A percentile compares a stretch with the other conserved stretches of the same genome.
These are phyloP conservation scores for Colletotrichum sp. DNA, from an alignment of 2,329 filamentous ascomycete species.

Conservation along the genomic window DNA sequence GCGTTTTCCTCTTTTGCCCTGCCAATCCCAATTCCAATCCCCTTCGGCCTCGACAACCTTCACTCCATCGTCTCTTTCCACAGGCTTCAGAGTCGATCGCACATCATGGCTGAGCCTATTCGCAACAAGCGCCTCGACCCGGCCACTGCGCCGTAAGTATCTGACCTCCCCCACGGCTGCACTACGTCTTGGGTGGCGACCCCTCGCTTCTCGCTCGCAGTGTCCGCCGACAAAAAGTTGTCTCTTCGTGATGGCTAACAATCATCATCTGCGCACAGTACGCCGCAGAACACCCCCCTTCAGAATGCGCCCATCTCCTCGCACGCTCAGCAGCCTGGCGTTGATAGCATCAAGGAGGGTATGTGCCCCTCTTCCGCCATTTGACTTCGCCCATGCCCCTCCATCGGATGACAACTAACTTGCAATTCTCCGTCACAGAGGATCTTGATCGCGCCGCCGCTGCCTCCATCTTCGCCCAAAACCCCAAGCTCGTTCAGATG, in stretches of 20 bases:
- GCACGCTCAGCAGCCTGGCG: constrained; percentile 92
- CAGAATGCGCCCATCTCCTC: constrained; percentile 97
- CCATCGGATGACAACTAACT: constrained; percentile 25
- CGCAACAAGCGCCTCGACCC: constrained; percentile 65
- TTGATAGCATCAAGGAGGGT: constrained; percentile 98
- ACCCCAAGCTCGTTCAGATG: constrained; percentile 94
- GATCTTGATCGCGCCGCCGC: constrained; percentile 86
- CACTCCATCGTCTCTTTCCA: not conserved
- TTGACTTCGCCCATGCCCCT: not conserved
- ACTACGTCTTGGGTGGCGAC: constrained; percentile 3
- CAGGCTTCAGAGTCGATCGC: not conserved
- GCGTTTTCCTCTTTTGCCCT: constrained; percentile 2
- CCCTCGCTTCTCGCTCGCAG: constrained; percentile 14
- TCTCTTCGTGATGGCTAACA: constrained; percentile 21
- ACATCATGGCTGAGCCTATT: constrained; percentile 66
- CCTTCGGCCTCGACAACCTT: not conserved
- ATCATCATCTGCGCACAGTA: constrained; percentile 57
- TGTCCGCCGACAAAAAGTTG: constrained; percentile 8
- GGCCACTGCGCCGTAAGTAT: constrained; percentile 62
- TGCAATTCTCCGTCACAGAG: constrained; percentile 60
- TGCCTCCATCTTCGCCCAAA: constrained; percentile 92
- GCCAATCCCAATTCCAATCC: not conserved
- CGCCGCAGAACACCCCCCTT: constrained; percentile 96
- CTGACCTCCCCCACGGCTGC: not conserved
- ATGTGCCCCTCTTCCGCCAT: constrained; percentile 38